Evolutionary conservation across 306 rosid species (phyloP).

Genomic region (Glycine soja): DNA sequence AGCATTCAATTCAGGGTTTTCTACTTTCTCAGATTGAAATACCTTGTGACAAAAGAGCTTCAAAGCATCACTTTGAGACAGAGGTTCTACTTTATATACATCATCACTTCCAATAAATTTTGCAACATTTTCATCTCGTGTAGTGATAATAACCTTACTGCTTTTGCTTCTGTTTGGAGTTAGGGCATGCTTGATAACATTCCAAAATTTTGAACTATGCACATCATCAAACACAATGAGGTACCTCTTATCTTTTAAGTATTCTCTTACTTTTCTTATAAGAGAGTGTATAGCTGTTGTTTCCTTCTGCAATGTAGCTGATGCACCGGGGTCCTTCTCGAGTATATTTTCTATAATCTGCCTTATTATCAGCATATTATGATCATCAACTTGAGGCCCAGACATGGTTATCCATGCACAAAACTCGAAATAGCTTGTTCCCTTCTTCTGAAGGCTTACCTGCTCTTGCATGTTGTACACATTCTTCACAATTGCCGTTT

Average conservation of each 20-base stretch:
- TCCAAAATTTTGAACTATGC: background rate
- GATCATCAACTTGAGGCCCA: background rate
- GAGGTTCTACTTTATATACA: background rate
- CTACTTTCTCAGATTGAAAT: background rate
- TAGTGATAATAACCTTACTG: background rate
- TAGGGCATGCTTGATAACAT: background rate
- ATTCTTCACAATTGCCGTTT: background rate
- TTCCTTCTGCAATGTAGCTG: background rate
- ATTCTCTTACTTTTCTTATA: background rate
- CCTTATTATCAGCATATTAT: background rate
- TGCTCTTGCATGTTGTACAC: background rate
- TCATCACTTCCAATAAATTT: background rate
- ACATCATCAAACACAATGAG: constrained; percentile 10
- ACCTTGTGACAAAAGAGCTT: background rate
- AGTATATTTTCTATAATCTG: background rate
- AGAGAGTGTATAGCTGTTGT: background rate
- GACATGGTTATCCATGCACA: background rate
- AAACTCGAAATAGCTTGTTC: background rate
- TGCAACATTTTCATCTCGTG: background rate
- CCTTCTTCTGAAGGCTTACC: background rate
- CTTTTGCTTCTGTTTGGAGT: background rate
- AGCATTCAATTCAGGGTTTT: background rate
- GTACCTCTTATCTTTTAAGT: background rate
- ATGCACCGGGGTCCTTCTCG: background rate
- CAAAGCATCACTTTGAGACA: background rate